Base-by-base conservation (phyloP, 2,329 filamentous ascomycete species). In the Venturia effusa region DNA sequence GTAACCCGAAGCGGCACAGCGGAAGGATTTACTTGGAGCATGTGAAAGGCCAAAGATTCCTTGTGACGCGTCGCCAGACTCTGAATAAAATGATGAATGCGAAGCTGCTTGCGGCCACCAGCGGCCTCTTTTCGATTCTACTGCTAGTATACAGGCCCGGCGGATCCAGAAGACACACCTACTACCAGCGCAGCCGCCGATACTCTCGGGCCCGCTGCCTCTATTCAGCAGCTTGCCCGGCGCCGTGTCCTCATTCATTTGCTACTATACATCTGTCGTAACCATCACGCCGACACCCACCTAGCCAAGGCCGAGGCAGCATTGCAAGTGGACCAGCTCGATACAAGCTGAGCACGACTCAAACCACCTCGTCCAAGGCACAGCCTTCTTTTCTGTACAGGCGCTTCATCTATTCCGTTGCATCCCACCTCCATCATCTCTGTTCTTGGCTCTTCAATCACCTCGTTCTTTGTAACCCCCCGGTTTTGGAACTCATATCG, bases 231-330 rank as follows among this genome's bases (percentile, higher is more conserved):
- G 27, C 51, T 34, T 57, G 51, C 8, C 51, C 30, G 51, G 27
- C 11, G 10, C 24, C 4, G 51, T 34, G n/a, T 2, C 11, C 24
- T 22, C 8, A 24, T 51, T 51, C 45, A 51, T 51, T 51, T 51
- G 45, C 45, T 45, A 17, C 15, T 27, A 15, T 27, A 51, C 11
- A 51, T 51, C 27, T 30, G 22, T 27, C 22, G 3, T 24, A 24
- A 34, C 51, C 15, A 57, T n/a, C 32, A 34, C 51, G 34, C 27
- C 11, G 10, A 34, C 19, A 10, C 17, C n/a, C n/a, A 11, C 4
- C 27, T 15, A 57, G 51, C 51, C 51, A 30, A 55, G 51, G 51
- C 51, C 51, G 51, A 57, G 51, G 51, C 51, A n/a, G 51, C 51
- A 8, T 19, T 8, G 19, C 27, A 27, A n/a, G 51, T 57, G 27